Conservation (phyloP, 164 flowering plant genomes). For the Tetrastigma voinierianum region DNA sequence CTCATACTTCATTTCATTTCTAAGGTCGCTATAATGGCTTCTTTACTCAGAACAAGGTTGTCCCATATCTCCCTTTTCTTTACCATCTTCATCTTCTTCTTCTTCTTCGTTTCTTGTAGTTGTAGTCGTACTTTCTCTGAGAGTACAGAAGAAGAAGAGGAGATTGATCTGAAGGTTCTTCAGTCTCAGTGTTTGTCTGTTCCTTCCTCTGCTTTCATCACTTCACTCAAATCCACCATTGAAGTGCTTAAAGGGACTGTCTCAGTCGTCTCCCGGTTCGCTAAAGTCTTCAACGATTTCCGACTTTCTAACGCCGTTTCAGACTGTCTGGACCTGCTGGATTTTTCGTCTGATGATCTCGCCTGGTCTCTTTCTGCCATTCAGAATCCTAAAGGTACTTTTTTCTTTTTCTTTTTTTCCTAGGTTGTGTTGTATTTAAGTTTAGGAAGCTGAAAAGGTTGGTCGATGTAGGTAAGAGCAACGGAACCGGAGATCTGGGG, state of each 20-base stretch:
- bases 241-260: constrained; percentile 29
- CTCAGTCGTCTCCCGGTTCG: constrained; percentile 42
- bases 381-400: constrained; percentile 37
- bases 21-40: too few relatives aligned
- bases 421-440: neutral
- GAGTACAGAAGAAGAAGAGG: too few relatives aligned
- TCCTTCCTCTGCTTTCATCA: constrained; percentile 33
- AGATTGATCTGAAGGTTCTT: neutral
- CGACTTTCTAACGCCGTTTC: constrained; percentile 61
- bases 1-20: too few relatives aligned
- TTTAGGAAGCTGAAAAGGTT: neutral
- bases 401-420: neutral
- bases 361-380: constrained; percentile 51
- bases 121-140: too few relatives aligned
- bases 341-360: constrained; percentile 59
- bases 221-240: constrained; percentile 44
- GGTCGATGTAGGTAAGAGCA: constrained; percentile 44
- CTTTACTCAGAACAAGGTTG: too few relatives aligned
- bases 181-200: constrained; percentile 37
- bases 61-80: too few relatives aligned
- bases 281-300: constrained; percentile 35
- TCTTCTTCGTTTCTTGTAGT: too few relatives aligned
- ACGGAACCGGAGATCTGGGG: constrained; percentile 45
- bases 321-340: constrained; percentile 90
- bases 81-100: too few relatives aligned